These are phyloP conservation scores for Penicillium simplicissimum DNA, from an alignment of 495 filamentous ascomycete species.

Conservation along the genomic window DNA sequence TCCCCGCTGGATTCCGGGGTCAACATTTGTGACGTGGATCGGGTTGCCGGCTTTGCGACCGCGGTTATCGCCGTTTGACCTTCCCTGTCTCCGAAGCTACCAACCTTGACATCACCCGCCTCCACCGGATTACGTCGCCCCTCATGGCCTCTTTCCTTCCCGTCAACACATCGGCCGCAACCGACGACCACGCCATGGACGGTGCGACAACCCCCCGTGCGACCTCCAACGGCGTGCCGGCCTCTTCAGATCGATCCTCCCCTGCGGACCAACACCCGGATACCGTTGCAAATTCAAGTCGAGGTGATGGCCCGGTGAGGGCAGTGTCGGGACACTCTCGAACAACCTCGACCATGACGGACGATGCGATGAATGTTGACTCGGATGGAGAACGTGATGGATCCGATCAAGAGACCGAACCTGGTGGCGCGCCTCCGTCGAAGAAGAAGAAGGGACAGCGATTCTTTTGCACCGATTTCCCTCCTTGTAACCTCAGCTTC, in stretches of 20 bases:
- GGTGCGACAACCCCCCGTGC: constrained; percentile 65
- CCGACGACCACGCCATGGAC: constrained; percentile 52
- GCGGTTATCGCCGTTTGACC: constrained; percentile 20
- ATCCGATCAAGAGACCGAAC: constrained; percentile 73
- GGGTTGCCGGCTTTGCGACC: constrained; percentile 28
- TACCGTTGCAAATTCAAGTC: constrained; percentile 10
- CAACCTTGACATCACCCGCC: constrained; percentile 50
- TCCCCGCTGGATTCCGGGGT: constrained; percentile 18
- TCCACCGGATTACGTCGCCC: constrained; percentile 30
- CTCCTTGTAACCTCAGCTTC: constrained; percentile 92
- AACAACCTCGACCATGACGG: constrained; percentile 49
- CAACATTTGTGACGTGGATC: constrained; percentile 22
- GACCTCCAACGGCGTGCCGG: constrained; percentile 41
- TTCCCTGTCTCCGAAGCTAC: constrained; percentile 1
- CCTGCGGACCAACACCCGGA: constrained; percentile 25
- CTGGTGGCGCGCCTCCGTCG: constrained; percentile 63
- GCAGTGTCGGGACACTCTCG: constrained; percentile 23
- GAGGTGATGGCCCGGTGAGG: constrained; percentile 15
- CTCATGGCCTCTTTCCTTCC: constrained; percentile 68
- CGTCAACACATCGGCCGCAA: constrained; percentile 70
- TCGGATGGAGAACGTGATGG: constrained; percentile 72
- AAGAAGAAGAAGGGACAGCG: constrained; percentile 97
- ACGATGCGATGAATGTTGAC: constrained; percentile 73
- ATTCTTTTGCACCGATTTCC: constrained; percentile 97
- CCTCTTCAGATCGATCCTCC: constrained; percentile 34